Evolutionary conservation across 129 eudicot genomes (phyloP).

Genomic region (Artemisia argyi): DNA sequence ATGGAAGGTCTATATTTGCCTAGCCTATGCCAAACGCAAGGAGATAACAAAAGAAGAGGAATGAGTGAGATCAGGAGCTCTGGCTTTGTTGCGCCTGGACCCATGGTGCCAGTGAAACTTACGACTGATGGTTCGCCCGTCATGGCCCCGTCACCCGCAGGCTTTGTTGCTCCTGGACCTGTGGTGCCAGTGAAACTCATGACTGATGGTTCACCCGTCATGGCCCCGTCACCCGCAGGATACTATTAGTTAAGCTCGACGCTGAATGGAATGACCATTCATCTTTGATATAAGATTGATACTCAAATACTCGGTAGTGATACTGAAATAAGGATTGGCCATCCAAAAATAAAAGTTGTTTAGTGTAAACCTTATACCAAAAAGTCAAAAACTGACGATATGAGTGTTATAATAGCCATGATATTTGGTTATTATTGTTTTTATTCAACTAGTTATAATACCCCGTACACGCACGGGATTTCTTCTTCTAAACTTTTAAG

Average conservation of each 20-base stretch:
- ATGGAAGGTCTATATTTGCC: conserved; percentile 72
- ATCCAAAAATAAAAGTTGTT: background rate
- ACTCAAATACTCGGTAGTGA: background rate
- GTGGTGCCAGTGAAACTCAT: background rate
- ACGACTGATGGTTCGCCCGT: conserved; percentile 5
- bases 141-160: conserved; percentile 11
- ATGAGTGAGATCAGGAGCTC: conserved; percentile 84
- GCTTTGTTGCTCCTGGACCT: conserved; percentile 60
- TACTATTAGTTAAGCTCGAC: background rate
- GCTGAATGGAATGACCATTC: background rate
- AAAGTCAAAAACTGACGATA: background rate
- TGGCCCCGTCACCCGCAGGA: conserved; percentile 14
- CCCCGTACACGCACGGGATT: too few relatives aligned
- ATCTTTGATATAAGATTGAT: background rate
- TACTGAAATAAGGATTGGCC: background rate
- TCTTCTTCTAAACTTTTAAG: too few relatives aligned
- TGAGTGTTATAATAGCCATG: background rate
- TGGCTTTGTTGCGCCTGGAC: conserved; percentile 62
- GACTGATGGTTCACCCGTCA: conserved; percentile 14
- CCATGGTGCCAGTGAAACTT: conserved; percentile 13
- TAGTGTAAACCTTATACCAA: background rate
- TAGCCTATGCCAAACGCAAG: conserved; percentile 51
- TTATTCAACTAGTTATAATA: too few relatives aligned
- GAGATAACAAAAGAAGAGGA: conserved; percentile 52
- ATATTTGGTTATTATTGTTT: background rate